These are phyloP conservation scores for Pelargonium citronellum DNA, from an alignment of 441 rosid species.

Conservation along the genomic window DNA sequence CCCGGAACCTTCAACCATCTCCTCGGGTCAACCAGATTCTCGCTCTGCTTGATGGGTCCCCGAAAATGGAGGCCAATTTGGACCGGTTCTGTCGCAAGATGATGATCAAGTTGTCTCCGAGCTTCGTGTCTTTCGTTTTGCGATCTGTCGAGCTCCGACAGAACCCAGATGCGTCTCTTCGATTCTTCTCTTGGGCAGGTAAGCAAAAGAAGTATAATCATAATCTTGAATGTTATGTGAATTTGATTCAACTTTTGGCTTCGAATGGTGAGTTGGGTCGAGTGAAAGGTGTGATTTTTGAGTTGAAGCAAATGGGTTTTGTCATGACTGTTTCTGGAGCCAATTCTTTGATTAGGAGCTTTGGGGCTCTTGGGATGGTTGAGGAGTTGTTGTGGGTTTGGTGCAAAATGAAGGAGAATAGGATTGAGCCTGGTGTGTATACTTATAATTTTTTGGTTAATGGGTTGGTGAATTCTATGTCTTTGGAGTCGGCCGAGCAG, in stretches of 20 bases:
- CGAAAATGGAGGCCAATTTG: constrained; percentile 24
- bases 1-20: constrained; percentile 10
- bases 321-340: constrained; percentile 23
- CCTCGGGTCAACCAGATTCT: constrained; percentile 21
- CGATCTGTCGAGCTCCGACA: constrained; percentile 1
- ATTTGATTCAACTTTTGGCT: constrained; percentile 17
- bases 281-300: constrained; percentile 15
- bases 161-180: constrained; percentile 17
- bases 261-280: constrained; percentile 15
- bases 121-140: constrained; percentile 16
- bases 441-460: constrained; percentile 38
- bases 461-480: constrained; percentile 66
- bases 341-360: constrained; percentile 25
- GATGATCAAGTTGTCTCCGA: constrained; percentile 20
- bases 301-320: constrained; percentile 17
- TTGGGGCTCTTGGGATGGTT: constrained; percentile 57
- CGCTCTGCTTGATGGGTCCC: constrained; percentile 22
- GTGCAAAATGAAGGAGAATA: constrained; percentile 27
- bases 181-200: constrained; percentile 26
- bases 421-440: constrained; percentile 25
- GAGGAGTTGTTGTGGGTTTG: constrained; percentile 32
- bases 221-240: constrained; percentile 21
- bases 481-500: constrained; percentile 65
- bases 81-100: constrained; percentile 14
- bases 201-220: constrained; percentile 19